Evolutionary conservation across 805 yeast species (phyloP), one percentile per base, ranked within the genome.

Genomic region (Saturnispora sanitii): DNA sequence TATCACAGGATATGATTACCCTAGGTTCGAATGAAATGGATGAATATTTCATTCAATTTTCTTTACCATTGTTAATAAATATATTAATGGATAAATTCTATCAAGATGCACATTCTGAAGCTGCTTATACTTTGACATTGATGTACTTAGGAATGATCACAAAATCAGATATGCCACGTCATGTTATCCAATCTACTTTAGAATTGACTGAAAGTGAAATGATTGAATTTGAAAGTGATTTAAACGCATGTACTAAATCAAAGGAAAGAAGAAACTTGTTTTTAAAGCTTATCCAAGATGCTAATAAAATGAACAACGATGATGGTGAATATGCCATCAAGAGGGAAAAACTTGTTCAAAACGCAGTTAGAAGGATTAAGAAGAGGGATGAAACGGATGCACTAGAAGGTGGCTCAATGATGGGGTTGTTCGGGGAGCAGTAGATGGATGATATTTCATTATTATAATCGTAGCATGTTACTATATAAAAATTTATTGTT

Each of bases 81-180:
- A 77, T 90, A 4, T 63, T 90, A 38, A 66, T 73, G 37, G 92
- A 84, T 52, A 80, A 77, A 42, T 79, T 83, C 46, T 85, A 83
- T 58, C 75, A 73, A 34, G 98, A 90, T 52, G 82, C 92, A 0
- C 94, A 88, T 49, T 74, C 80, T 15, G 98, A 90, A 57, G 95
- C 94, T 1, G 88, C 94, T n/a, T 79, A 83, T 43, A 83, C 94
- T 1, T 70, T 90, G 44, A 82, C 95, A 0, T 75, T 82, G 2
- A 64, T 90, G 35, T 88, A 86, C 57, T 73, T 85, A 52, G 76
- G 82, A 7, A 66, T 85, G 50, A 68, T 90, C 40, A 67, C 77
- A 29, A 79, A 80, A 55, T 77, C 81, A 45, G 73, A 77, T 44
- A 74, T 75, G 55, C 87, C 90, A 6, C 77, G 82, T 4, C 66